These are phyloP conservation scores for Melampsora larici-populina DNA, from an alignment of 1,284 basidiomycete species.

Conservation along the genomic window DNA sequence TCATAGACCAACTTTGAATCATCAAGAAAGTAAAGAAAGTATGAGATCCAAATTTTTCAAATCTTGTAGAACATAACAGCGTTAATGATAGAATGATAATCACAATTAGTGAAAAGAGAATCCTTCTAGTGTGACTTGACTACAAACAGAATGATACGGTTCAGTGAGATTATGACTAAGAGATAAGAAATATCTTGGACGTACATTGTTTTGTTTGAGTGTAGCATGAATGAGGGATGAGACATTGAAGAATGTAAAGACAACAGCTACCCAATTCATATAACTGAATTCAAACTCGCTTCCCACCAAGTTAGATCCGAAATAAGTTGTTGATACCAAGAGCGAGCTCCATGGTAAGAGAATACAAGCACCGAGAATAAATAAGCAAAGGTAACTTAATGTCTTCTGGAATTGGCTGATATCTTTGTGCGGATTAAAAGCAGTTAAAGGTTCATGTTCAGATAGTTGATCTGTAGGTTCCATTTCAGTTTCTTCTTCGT, in stretches of 20 bases:
- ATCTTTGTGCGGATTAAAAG: too few relatives aligned
- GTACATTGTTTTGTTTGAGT: conserved; percentile 6
- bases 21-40: conserved; percentile 26
- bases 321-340: conserved; percentile 27
- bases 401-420: conserved; percentile 8
- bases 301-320: conserved; percentile 16
- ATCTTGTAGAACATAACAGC: conserved; percentile 21
- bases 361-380: conserved; percentile 20
- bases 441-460: too few relatives aligned
- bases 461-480: too few relatives aligned
- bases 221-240: conserved; percentile 19
- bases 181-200: neutral
- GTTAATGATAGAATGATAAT: conserved; percentile 11
- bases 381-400: conserved; percentile 18
- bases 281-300: conserved; percentile 27
- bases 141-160: neutral
- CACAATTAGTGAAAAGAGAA: conserved; percentile 7
- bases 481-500: too few relatives aligned
- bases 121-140: conserved; percentile 1
- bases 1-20: conserved; percentile 78
- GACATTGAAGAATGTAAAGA: conserved; percentile 35
- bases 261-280: conserved; percentile 31
- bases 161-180: neutral
- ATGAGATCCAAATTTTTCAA: neutral
- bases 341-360: conserved; percentile 27